phyloP scores from a whole-genome alignment of 441 rosid genomes.

The Adansonia gregorii region DNA sequence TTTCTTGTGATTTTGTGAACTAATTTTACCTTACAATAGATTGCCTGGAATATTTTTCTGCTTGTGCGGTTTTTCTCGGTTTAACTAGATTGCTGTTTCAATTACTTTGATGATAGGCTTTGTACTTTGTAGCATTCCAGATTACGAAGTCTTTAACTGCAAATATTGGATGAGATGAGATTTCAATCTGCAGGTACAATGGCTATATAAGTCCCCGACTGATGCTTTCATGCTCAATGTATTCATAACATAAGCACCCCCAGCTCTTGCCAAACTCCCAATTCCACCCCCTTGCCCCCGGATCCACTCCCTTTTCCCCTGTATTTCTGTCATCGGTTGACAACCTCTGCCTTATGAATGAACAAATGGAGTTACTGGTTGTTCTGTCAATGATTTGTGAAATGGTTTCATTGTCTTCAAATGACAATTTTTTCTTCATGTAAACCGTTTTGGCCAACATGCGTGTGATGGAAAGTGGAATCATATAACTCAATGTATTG shows the following conservation, averaged over 20 bases:
- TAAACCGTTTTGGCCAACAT: background rate
- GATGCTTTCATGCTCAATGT: background rate
- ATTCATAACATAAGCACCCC: background rate
- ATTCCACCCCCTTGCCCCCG: background rate
- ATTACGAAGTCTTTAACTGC: conserved; percentile 22
- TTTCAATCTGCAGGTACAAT: conserved; percentile 27
- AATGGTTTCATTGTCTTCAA: background rate
- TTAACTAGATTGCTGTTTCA: background rate
- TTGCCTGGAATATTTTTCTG: conserved; percentile 14
- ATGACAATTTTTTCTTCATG: background rate
- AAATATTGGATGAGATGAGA: conserved; percentile 23
- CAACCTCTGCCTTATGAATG: background rate
- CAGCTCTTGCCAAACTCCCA: background rate
- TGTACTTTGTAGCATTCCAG: background rate
- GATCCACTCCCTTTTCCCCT: background rate
- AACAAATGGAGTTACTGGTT: background rate
- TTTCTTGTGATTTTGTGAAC: conserved; percentile 10
- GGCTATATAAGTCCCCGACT: background rate
- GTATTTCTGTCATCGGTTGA: background rate
- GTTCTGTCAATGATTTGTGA: background rate
- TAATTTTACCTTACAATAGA: background rate
- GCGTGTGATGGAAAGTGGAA: background rate
- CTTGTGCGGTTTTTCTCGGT: background rate
- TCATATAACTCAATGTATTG: background rate
- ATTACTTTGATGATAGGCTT: conserved; percentile 7